Base-by-base conservation (phyloP, 495 filamentous ascomycete genomes). In the Aspergillus egyptiacus region DNA sequence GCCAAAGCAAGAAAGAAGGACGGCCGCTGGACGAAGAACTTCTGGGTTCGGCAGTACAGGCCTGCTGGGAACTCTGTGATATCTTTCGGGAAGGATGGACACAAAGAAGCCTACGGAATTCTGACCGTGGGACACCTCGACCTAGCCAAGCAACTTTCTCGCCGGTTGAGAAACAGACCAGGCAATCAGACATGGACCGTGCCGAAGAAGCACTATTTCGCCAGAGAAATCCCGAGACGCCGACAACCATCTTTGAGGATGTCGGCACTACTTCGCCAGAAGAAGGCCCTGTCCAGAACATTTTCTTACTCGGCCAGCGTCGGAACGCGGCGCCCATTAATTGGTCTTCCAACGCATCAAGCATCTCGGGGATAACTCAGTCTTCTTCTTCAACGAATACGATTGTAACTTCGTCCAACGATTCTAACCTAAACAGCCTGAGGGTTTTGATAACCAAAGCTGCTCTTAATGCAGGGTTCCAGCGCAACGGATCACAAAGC, bases 61-160 rank as follows among this genome's bases (percentile, higher is more conserved):
- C 90, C 5, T 96, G 90, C 66, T 96, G 90, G 90, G 90, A 95
- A 55, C 79, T 96, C 20, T 94, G 88, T 63, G 90, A 96, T 68
- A 82, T 96, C 38, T 96, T 95, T 70, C 78, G 89, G 27, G 87
- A 93, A 71, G 89, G 90, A 9, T 96, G 89, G 89, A 89, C 89
- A 22, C 86, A 91, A 54, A 79, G 91, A 27, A 81, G 86, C 30
- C 84, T 95, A 61, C 80, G 93, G 24, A 80, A 85, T 33, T 88
- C 90, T 5, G 89, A 95, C 49, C 75, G 89, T 27, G 87, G 85
- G 19, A 95, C 90, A n/a, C 89, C 89, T 0, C 75, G 87, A 24
- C 86, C 89, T 1, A 85, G 79, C 46, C 89, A 93, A 59, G 79
- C 84, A 22, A 84, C 77, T 22, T 91, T 91, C 60, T 75, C 70